Conservation (phyloP, 768 basidiomycete genomes). For the Trametes cubensis region DNA sequence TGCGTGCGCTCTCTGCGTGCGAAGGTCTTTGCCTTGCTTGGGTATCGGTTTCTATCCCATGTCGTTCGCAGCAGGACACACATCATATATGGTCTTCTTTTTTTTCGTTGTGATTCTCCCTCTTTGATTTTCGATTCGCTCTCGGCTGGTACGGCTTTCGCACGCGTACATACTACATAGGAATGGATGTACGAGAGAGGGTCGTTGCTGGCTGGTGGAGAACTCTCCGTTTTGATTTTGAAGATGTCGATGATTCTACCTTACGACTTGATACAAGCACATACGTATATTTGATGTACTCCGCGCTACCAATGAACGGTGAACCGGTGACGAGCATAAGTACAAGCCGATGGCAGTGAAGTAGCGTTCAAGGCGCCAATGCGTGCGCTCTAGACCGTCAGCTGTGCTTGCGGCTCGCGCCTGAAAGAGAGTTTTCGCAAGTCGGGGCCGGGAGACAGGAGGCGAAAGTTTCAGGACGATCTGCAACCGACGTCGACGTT, state of each 20-base stretch:
- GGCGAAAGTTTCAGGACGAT: not conserved
- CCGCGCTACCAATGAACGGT: slow-evolving; percentile 7
- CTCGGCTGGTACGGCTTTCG: slow-evolving; percentile 5
- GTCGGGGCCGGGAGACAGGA: not conserved
- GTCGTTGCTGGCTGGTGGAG: not conserved
- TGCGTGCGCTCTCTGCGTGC: slow-evolving; percentile 6
- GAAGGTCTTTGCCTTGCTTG: slow-evolving; percentile 16
- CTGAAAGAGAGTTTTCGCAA: not conserved
- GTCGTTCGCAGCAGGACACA: slow-evolving; percentile 15
- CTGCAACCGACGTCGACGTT: not conserved
- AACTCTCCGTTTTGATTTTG: not conserved
- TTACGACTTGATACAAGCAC: slow-evolving; percentile 14
- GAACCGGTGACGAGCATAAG: slow-evolving; percentile 7
- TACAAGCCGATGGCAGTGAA: not conserved
- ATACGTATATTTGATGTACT: slow-evolving; percentile 3
- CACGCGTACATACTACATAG: slow-evolving; percentile 2
- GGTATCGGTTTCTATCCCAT: slow-evolving; percentile 4
- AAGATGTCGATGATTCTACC: slow-evolving; percentile 3
- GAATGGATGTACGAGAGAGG: not conserved
- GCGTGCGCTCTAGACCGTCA: not conserved
- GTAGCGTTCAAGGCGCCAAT: not conserved
- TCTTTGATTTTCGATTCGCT: not conserved
- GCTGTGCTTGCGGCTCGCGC: not conserved
- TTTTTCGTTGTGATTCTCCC: not conserved
- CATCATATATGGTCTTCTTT: slow-evolving; percentile 1